Evolutionary conservation across 2,329 filamentous ascomycete genomes (phyloP).

Genomic region (Magnaporthales sp.): DNA sequence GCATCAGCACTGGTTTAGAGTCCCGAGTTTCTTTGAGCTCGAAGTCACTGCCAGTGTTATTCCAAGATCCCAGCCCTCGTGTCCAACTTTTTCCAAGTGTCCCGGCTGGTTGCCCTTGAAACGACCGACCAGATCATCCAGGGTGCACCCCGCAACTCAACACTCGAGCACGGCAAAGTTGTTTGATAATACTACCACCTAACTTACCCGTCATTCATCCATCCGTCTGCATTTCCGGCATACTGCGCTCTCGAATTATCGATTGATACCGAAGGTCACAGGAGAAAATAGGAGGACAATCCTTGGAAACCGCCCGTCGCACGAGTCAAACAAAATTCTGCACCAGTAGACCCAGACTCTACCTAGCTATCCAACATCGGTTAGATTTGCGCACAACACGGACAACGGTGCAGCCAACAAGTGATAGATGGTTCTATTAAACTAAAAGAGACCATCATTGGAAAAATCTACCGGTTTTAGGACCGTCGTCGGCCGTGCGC

Average conservation of each 20-base stretch:
- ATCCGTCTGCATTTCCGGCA: background rate
- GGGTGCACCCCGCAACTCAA: background rate
- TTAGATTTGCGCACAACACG: background rate
- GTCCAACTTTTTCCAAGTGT: constrained; percentile 3
- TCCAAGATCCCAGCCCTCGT: background rate
- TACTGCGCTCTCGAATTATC: background rate
- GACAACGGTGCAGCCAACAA: background rate
- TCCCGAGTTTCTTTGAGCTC: background rate
- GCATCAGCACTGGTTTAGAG: background rate
- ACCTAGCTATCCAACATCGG: background rate
- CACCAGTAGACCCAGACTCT: background rate
- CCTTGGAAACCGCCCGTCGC: background rate
- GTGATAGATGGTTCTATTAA: background rate
- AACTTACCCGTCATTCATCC: background rate
- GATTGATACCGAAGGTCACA: background rate
- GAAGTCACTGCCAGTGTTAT: background rate
- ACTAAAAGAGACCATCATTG: background rate
- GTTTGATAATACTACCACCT: background rate
- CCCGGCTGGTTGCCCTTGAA: constrained; percentile 2
- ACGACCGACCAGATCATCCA: background rate
- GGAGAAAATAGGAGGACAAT: background rate
- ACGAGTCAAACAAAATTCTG: background rate
- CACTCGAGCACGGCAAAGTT: background rate
- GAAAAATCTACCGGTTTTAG: background rate
- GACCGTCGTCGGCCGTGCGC: background rate